A percentile compares a stretch with the other conserved stretches of the same genome.
These are phyloP conservation scores for Umbelopsis vinacea DNA, from an alignment of 192 early-diverging fungal species.

Conservation along the genomic window DNA sequence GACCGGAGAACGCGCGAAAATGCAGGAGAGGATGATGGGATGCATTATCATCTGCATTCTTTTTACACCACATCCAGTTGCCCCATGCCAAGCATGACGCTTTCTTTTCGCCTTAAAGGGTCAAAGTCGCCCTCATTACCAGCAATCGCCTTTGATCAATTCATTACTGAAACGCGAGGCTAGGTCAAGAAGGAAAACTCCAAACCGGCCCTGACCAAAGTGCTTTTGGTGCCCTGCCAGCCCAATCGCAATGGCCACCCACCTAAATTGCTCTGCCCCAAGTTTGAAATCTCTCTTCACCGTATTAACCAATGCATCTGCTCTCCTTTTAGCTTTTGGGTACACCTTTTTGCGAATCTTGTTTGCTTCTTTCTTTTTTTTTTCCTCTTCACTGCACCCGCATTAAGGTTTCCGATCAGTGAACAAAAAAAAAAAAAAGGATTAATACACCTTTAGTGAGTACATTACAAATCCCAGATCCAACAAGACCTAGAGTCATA, in stretches of 20 bases:
- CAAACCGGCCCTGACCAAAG: constrained; percentile 9
- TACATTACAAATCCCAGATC: constrained; percentile 17
- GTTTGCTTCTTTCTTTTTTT: constrained; percentile 5
- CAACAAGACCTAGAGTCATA: not conserved
- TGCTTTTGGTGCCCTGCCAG: not conserved
- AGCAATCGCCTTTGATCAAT: constrained; percentile 9
- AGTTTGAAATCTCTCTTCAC: not conserved
- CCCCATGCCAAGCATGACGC: not conserved
- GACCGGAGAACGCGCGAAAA: constrained; percentile 5
- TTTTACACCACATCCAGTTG: not conserved
- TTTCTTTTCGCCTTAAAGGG: not conserved
- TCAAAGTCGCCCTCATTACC: not conserved
- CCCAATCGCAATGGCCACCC: not conserved
- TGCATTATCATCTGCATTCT: not conserved
- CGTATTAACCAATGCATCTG: not conserved
- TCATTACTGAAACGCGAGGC: constrained; percentile 15
- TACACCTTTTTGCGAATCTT: constrained; percentile 17
- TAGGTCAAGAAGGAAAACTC: constrained; percentile 10
- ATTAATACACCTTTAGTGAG: not conserved
- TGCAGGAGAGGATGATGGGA: constrained; percentile 23
- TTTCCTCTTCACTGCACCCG: not conserved
- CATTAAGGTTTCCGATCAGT: constrained; percentile 2
- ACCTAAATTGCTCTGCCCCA: not conserved
- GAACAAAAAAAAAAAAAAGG: constrained; percentile 2
- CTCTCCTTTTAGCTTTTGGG: constrained; percentile 15